Evolutionary conservation across 2,329 filamentous ascomycete genomes (phyloP).

Genomic region (Didymella pinodella): DNA sequence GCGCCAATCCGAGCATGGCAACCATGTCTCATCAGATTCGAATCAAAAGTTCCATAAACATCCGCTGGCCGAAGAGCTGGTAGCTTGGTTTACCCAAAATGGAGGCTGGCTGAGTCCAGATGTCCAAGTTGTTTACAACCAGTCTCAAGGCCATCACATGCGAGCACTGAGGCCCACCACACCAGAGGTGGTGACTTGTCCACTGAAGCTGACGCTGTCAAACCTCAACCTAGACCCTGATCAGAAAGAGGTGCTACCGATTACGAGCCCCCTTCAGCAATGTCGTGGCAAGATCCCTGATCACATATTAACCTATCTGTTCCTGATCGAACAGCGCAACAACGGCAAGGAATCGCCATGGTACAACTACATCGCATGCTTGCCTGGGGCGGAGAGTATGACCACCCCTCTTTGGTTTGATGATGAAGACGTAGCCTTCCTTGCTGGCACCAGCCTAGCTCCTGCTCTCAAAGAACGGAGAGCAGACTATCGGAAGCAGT

Average conservation of each 20-base stretch:
- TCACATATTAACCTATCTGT: constrained; percentile 46
- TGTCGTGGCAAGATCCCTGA: constrained; percentile 41
- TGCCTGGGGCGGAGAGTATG: constrained; percentile 44
- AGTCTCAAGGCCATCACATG: constrained; percentile 43
- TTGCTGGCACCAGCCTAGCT: constrained; percentile 47
- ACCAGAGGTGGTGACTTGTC: constrained; percentile 41
- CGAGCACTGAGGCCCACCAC: constrained; percentile 34
- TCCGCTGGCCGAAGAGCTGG: constrained; percentile 30
- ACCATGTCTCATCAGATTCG: constrained; percentile 8
- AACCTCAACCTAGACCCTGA: constrained; percentile 46
- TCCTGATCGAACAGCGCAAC: constrained; percentile 48
- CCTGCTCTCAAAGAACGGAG: constrained; percentile 36
- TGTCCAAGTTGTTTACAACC: constrained; percentile 39
- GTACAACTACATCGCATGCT: constrained; percentile 47
- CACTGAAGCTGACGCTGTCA: constrained; percentile 46
- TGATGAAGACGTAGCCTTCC: constrained; percentile 44
- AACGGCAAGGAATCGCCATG: constrained; percentile 42
- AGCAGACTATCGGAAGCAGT: constrained; percentile 34
- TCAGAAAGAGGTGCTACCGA: constrained; percentile 34
- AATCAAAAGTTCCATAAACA: constrained; percentile 20
- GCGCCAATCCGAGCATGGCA: constrained; percentile 10
- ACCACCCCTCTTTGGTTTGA: constrained; percentile 51
- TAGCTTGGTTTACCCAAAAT: constrained; percentile 43
- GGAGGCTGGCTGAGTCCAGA: constrained; percentile 44
- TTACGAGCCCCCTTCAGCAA: constrained; percentile 36